phyloP scores from a whole-genome alignment of 352 stramenopile species.

The Phytopythium ostracodes region DNA sequence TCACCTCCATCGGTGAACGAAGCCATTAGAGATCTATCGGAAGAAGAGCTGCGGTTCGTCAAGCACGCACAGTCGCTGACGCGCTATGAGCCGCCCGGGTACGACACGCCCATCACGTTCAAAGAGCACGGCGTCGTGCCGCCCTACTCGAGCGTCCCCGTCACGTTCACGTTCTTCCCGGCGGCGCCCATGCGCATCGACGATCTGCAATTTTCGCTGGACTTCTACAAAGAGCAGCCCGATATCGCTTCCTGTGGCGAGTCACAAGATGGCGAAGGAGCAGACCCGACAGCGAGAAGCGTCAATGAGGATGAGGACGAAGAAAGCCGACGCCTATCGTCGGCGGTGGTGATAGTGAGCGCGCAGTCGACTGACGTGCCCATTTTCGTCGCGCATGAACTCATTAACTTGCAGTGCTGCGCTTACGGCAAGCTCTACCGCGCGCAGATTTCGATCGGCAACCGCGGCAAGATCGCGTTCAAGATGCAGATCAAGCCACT shows the following conservation, averaged over 20 bases:
- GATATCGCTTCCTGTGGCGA: background rate
- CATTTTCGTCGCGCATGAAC: conserved; percentile 26
- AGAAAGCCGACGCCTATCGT: background rate
- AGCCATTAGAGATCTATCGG: conserved; percentile 8
- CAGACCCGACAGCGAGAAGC: background rate
- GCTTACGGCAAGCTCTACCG: conserved; percentile 87
- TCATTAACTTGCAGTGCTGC: conserved; percentile 82
- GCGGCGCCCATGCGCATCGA: conserved; percentile 28
- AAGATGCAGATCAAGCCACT: conserved; percentile 78
- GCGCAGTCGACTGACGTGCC: conserved; percentile 37
- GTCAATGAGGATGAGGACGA: background rate
- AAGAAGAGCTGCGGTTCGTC: conserved; percentile 33
- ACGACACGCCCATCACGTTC: conserved; percentile 36
- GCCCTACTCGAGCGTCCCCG: conserved; percentile 35
- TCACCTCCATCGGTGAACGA: background rate
- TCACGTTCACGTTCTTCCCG: conserved; percentile 65
- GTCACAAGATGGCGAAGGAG: background rate
- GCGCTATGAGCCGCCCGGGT: conserved; percentile 35
- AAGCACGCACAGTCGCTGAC: conserved; percentile 20
- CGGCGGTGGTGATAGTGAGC: conserved; percentile 16
- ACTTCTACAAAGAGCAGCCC: conserved; percentile 19
- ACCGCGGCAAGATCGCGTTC: conserved; percentile 86
- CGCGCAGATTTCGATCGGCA: conserved; percentile 70
- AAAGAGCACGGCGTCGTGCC: conserved; percentile 35
- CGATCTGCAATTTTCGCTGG: conserved; percentile 28